Evolutionary conservation across 192 early-diverging fungal species (phyloP).

Genomic region (Gaertneriomyces semiglobifer): DNA sequence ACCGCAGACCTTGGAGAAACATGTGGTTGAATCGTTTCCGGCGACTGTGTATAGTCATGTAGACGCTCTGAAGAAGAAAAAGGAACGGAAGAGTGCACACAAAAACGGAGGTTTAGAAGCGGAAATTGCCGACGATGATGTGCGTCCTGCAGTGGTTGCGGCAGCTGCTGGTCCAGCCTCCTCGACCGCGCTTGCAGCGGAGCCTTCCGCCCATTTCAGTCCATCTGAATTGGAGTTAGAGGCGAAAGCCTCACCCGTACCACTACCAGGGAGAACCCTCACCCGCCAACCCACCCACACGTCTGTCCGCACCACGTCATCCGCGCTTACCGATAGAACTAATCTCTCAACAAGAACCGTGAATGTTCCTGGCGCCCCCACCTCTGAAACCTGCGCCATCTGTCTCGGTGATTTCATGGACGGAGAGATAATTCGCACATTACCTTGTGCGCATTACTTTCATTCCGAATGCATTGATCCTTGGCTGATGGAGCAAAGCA

Average conservation of each 20-base stretch:
- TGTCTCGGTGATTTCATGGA: conserved; percentile 65
- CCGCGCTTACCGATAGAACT: conserved; percentile 1
- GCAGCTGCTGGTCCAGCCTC: neutral
- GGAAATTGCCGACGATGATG: neutral
- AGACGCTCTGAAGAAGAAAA: conserved; percentile 2
- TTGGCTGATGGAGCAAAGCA: conserved; percentile 24
- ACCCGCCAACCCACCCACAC: neutral
- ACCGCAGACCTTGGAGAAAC: conserved; percentile 6
- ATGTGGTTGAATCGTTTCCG: conserved; percentile 14
- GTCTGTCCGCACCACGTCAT: neutral
- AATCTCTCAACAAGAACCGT: conserved; percentile 1
- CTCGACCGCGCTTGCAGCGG: neutral
- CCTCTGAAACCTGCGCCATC: conserved; percentile 57
- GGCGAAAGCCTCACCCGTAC: neutral
- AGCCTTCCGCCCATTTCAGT: neutral
- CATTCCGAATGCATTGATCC: conserved; percentile 57
- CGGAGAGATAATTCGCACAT: conserved; percentile 54
- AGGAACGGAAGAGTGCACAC: neutral
- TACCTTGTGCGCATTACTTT: conserved; percentile 61
- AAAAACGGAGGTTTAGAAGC: neutral
- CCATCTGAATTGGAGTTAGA: neutral
- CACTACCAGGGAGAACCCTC: neutral
- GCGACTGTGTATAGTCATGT: conserved; percentile 6
- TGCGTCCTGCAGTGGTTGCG: neutral
- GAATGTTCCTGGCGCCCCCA: neutral